phyloP scores from a whole-genome alignment of 2,329 filamentous ascomycete genomes.

The Arthroderma sp. region DNA sequence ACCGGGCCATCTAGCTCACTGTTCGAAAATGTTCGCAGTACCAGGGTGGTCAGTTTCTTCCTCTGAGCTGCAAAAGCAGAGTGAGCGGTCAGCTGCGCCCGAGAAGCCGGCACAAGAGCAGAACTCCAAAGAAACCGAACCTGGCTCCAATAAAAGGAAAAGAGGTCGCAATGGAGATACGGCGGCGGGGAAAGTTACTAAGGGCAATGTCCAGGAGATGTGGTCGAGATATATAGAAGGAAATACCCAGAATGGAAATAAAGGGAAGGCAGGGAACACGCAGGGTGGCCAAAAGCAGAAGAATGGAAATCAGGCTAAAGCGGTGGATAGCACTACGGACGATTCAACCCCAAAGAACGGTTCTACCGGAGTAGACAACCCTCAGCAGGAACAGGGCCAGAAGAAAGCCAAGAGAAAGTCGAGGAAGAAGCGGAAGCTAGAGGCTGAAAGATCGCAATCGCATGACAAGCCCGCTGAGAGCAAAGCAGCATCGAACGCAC shows the following conservation, averaged over 20 bases:
- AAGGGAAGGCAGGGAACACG: conserved; percentile 18
- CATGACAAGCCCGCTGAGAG: neutral
- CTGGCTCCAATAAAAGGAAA: conserved; percentile 24
- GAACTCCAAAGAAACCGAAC: conserved; percentile 15
- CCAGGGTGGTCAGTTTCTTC: conserved; percentile 80
- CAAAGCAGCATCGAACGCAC: conserved; percentile 12
- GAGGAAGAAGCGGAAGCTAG: conserved; percentile 13
- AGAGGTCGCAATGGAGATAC: conserved; percentile 33
- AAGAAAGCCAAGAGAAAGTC: conserved; percentile 20
- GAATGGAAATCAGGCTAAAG: conserved; percentile 15
- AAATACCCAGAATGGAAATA: conserved; percentile 33
- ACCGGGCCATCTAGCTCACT: no score
- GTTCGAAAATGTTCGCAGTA: conserved; percentile 61
- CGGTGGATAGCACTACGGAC: conserved; percentile 11
- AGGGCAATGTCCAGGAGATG: conserved; percentile 60
- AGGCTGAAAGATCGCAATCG: neutral
- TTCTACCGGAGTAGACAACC: conserved; percentile 5
- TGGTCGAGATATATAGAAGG: conserved; percentile 71
- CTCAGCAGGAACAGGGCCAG: conserved; percentile 13
- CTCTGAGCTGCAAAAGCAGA: conserved; percentile 58
- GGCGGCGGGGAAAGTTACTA: conserved; percentile 39
- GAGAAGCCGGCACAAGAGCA: conserved; percentile 41
- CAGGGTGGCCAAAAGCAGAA: conserved; percentile 12
- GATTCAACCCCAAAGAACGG: conserved; percentile 5
- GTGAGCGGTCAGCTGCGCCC: conserved; percentile 46